Base-by-base conservation (phyloP, 768 basidiomycete species). In the Rubroboletus satanas region DNA sequence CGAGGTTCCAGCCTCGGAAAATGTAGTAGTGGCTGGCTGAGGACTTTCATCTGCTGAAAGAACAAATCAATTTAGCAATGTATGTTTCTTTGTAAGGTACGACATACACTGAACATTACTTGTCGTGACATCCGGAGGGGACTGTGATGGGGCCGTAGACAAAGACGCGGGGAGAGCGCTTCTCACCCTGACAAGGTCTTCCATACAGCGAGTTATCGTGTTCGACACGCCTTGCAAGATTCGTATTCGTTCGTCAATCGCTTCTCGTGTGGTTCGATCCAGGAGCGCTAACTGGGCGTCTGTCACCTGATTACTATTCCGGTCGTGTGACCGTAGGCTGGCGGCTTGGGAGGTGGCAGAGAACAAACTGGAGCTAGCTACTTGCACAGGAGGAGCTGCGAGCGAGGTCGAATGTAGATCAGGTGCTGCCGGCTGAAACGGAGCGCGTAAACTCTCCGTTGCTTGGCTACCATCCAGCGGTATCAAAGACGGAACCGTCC, bases 211-310 rank as follows among this genome's bases (percentile, higher is more conserved):
- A 65, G 82, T 83, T n/a, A 93, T 75, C 4, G 84, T 80, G 36
- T 76, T 76, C 37, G 92, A 90, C 37, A 95, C 87, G 17, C 83
- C 80, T 71, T 93, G 86, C 36, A 98, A 73, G 37, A 92, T 79
- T 41, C 83, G 78, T 57, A 98, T 71, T 51, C 92, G 81, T 62
- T 93, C 91, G 60, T 94, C 90, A 46, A 97, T 88, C 7, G 88
- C 87, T 60, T 90, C 88, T 51, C 89, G 76, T 28, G 90, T 91
- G 37, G 86, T 66, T 28, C 63, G 73, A 58, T 93, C 89, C 70
- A 93, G 72, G 18, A 77, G 71, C 17, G 78, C 73, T 12, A 93
- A 74, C 62, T 92, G 88, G 38, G 81, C 80, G 15, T 83, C 82
- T 6, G 63, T 57, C 12, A 59, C 26, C 38, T 43, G 60, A 36